Conservation (phyloP, 1,284 basidiomycete species). For the Anthracocystis walkeri region DNA sequence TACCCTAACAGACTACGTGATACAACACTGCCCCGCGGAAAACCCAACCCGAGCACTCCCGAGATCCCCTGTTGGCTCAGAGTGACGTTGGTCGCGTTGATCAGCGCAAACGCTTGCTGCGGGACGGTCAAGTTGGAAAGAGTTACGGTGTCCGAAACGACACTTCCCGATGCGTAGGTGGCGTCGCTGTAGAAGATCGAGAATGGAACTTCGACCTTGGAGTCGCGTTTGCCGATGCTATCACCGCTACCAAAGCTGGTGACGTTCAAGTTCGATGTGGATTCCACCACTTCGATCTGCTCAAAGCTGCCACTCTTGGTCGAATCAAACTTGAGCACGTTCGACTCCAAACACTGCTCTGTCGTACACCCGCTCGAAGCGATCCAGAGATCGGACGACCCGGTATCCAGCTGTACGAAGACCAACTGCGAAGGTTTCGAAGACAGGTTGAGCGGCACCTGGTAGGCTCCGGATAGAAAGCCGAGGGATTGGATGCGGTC, state of each 20-base stretch:
- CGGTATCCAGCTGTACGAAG: conserved; percentile 56
- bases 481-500: conserved; percentile 31
- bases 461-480: conserved; percentile 38
- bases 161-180: conserved; percentile 23
- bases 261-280: no score
- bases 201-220: conserved; percentile 27
- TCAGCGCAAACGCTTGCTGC: conserved; percentile 47
- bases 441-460: conserved; percentile 42
- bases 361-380: conserved; percentile 35
- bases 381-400: conserved; percentile 54
- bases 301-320: conserved; percentile 20
- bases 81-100: conserved; percentile 69
- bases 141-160: conserved; percentile 33
- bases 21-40: conserved; percentile 64
- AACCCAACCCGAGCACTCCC: conserved; percentile 71
- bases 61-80: conserved; percentile 68
- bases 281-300: conserved; percentile 7
- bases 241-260: no score
- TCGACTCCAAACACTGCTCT: conserved; percentile 9
- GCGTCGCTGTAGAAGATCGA: conserved; percentile 34
- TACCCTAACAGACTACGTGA: conserved; percentile 30
- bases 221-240: conserved; percentile 1
- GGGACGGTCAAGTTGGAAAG: conserved; percentile 24
- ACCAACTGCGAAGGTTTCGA: conserved; percentile 37
- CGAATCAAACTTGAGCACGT: conserved; percentile 35